Evolutionary conservation across 2,329 filamentous ascomycete genomes (phyloP), one percentile per base, ranked within the genome.

Genomic region (Truncatella angustata): DNA sequence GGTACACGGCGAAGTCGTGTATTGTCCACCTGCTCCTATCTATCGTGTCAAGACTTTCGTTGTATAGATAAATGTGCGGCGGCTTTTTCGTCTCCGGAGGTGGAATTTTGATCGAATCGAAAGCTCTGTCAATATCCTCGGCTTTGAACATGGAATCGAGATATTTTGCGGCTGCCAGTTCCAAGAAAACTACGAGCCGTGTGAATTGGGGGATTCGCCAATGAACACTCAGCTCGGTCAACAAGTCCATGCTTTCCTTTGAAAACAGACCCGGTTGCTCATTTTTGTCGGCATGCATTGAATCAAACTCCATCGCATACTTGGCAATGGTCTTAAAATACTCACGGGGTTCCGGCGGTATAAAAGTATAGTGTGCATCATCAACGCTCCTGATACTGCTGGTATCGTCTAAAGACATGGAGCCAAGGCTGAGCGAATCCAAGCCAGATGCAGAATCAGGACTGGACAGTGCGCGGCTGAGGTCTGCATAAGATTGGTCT

Each of bases 141-240:
- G 94, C 81, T 12, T 82, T 81, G 53, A 96, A 84, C 63, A 96
- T 88, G 58, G 90, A 85, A 59, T 96, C 88, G 42, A 91, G 74
- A 64, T 91, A 97, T 67, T 94, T 94, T 62, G 91, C 87, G 20
- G 87, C 81, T 5, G 91, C 81, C 51, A 95, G 88, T 71, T 97
- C 94, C 32, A 97, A 73, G 61, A 96, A 86, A 5, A 93, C 72
- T 5, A 96, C 84, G 48, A 91, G 78, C 40, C 91, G 83, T 3
- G 91, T 90, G 63, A 86, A 91, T 58, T 87, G 85, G 2, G 93
- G 91, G 56, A 99, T 80, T 46, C 94, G 86, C 94, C 94, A 99
- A 62, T 92, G 85, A 56, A 91, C 75, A 54, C 87, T 90, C 52
- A 97, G 79, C 68, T 97, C 93, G 54, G 87, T 88, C 56, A 99